Evolutionary conservation across 768 basidiomycete genomes (phyloP).

Genomic region (Suillus americanus): DNA sequence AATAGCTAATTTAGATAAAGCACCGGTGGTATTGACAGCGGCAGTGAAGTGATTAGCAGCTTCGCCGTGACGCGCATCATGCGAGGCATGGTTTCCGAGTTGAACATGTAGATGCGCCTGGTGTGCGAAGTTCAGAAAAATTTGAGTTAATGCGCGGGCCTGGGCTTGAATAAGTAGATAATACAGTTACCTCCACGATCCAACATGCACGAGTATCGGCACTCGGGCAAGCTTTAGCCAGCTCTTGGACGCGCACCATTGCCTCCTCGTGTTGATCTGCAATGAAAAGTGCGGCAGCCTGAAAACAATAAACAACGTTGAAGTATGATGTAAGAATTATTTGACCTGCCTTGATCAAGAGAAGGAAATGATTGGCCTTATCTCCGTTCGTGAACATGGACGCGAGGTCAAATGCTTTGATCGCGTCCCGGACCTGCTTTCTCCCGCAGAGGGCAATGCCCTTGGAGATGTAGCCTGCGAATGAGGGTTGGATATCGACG

Average conservation of each 20-base stretch:
- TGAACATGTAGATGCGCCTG: neutral
- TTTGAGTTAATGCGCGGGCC: neutral
- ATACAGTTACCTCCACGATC: neutral
- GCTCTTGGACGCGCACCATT: neutral
- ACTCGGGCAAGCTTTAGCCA: neutral
- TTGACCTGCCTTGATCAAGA: neutral
- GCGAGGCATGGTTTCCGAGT: neutral
- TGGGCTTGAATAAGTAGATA: neutral
- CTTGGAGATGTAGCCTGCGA: neutral
- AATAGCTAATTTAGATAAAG: neutral
- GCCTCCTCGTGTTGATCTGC: neutral
- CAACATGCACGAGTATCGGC: neutral
- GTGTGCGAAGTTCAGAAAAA: neutral
- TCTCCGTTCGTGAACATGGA: neutral
- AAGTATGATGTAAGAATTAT: neutral
- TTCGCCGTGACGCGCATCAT: neutral
- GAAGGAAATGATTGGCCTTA: neutral
- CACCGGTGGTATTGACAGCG: neutral
- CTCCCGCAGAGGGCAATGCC: neutral
- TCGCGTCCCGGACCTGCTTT: neutral
- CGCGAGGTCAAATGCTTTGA: neutral
- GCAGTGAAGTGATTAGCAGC: neutral
- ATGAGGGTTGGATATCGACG: neutral
- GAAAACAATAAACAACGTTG: neutral
- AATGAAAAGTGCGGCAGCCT: neutral